Evolutionary conservation across 352 stramenopile genomes (phyloP), one percentile per base, ranked within the genome.

Genomic region (Phytophthora europaea): DNA sequence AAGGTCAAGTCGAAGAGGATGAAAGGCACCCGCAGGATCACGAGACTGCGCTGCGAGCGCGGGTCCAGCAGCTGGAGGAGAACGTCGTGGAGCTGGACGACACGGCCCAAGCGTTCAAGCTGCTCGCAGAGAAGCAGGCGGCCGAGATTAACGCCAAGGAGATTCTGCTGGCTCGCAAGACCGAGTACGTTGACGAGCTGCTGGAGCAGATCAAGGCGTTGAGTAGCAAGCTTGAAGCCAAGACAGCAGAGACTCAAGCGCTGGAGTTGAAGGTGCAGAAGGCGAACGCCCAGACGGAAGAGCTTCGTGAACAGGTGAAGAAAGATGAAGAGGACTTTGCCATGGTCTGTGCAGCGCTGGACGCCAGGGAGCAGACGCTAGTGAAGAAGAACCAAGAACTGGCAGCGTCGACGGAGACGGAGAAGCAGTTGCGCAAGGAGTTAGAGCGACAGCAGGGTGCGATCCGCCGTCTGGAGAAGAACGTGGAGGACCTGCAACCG

Each of bases 271-370:
- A 68, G 9, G 48, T 75, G 12, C 54, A 76, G 4, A 68, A 79
- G 31, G 28, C 78, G 3, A 55, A 79, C 15, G 43, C 38, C 10
- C 71, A 87, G 20, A 53, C 87, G 5, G 55, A 79, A 0, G 74
- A 88, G 8, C 67, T 91, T 13, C 72, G 76, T 4, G 67, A 84
- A 12, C 84, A 93, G 58, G 61, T 91, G 51, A 63, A 76, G 6
- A 89, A 85, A n/a, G 76, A 90, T 20, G 88, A 95, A 61, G 82
- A 91, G 7, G 86, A 93, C 4, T 93, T 94, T 50, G 62, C 75
- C 3, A 86, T 91, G 82, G 61, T 93, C 16, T 78, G 73, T n/a
- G 74, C 88, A 3, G 80, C 80, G 15, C 62, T 90, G 23, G 82
- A 88, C 33, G 73, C 78, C 13, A 81, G 88, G 65, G 84, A 93